Conservation (phyloP, 441 rosid genomes). For the Erodium texanum region DNA sequence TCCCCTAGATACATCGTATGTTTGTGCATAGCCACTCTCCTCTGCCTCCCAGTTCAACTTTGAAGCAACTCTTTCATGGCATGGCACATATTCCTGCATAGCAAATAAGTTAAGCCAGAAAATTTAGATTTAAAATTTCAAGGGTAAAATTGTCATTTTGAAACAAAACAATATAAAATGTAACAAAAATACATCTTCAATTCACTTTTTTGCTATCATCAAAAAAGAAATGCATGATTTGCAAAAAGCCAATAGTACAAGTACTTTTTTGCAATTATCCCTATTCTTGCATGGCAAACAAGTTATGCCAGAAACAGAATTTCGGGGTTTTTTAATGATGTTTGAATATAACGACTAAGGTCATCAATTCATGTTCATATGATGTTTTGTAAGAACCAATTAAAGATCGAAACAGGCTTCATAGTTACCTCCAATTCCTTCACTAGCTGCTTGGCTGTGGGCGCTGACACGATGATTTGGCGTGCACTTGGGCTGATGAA, state of each 20-base stretch:
- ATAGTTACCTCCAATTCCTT: conserved; percentile 53
- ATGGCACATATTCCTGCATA: conserved; percentile 53
- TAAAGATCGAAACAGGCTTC: too few species aligned
- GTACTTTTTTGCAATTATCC: too few species aligned
- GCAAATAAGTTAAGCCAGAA: too few species aligned
- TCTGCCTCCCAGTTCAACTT: conserved; percentile 63
- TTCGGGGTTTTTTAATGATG: neutral
- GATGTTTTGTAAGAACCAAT: neutral
- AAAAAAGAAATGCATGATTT: too few species aligned
- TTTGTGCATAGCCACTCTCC: conserved; percentile 38
- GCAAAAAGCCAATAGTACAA: too few species aligned
- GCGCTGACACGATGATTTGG: conserved; percentile 63
- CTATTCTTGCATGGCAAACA: too few species aligned
- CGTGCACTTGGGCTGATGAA: conserved; percentile 61
- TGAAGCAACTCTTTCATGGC: conserved; percentile 48
- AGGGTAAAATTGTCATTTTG: too few species aligned
- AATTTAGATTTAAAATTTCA: too few species aligned
- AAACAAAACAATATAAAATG: too few species aligned
- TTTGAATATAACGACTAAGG: neutral
- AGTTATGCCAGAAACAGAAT: too few species aligned
- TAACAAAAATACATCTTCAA: too few species aligned
- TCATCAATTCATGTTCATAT: neutral
- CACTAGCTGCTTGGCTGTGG: conserved; percentile 58
- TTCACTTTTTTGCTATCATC: too few species aligned
- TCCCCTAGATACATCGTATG: conserved; percentile 40